These are phyloP conservation scores for Coniella vitis DNA, from an alignment of 2,329 filamentous ascomycete species.

Conservation along the genomic window DNA sequence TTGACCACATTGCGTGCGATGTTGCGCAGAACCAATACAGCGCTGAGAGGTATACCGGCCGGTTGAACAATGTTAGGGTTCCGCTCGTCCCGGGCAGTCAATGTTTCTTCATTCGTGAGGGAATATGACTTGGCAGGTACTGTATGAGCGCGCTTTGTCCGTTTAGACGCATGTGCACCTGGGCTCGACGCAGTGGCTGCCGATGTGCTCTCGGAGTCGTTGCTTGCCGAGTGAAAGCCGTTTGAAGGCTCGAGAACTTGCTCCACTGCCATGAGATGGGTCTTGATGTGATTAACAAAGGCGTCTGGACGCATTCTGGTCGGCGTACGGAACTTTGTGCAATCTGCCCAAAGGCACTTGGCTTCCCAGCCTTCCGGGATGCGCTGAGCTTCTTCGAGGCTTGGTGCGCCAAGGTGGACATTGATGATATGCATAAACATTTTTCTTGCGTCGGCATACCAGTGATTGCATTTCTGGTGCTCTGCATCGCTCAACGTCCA, in stretches of 20 bases:
- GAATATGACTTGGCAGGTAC: conserved; percentile 49
- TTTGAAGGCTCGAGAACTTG: conserved; percentile 19
- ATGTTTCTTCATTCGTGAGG: conserved; percentile 50
- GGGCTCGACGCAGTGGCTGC: conserved; percentile 20
- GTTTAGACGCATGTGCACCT: conserved; percentile 21
- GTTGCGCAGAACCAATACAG: conserved; percentile 71
- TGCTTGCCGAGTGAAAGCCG: neutral
- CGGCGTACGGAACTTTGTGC: conserved; percentile 47
- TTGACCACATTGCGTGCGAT: conserved; percentile 62
- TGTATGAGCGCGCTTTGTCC: conserved; percentile 39
- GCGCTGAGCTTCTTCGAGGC: conserved; percentile 50
- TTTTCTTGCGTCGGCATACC: conserved; percentile 54
- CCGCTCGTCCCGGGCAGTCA: conserved; percentile 48
- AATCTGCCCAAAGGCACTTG: conserved; percentile 62
- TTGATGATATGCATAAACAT: conserved; percentile 68
- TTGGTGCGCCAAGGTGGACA: conserved; percentile 53
- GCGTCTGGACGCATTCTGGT: conserved; percentile 41
- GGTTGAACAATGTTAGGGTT: conserved; percentile 57
- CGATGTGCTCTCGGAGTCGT: conserved; percentile 3
- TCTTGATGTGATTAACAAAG: conserved; percentile 60
- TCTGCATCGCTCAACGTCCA: conserved; percentile 44
- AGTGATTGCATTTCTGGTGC: conserved; percentile 47
- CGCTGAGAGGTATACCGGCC: conserved; percentile 71
- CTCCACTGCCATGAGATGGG: conserved; percentile 49
- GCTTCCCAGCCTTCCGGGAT: conserved; percentile 46